Conservation (phyloP, 2,329 filamentous ascomycete genomes). For the Hypoxylon sp. region DNA sequence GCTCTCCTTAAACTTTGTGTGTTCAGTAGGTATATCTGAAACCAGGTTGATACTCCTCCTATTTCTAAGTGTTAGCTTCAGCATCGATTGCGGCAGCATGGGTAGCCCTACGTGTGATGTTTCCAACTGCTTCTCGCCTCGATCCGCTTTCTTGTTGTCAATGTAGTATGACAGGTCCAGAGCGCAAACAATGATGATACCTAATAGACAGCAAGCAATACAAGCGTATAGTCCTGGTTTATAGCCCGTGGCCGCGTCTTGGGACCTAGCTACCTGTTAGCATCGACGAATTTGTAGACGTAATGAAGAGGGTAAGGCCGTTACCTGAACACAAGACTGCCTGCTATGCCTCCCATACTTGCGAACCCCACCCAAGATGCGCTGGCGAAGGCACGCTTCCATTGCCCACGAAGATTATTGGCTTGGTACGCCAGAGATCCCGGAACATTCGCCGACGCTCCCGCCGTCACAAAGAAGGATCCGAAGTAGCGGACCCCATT, state of each 20-base stretch:
- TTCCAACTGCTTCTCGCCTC: slow-evolving; percentile 68
- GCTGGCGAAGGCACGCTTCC: slow-evolving; percentile 86
- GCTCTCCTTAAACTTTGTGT: neutral
- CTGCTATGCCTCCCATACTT: slow-evolving; percentile 83
- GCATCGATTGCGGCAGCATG: neutral
- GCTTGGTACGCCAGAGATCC: slow-evolving; percentile 83
- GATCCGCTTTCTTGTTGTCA: slow-evolving; percentile 66
- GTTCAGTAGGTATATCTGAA: slow-evolving; percentile 60
- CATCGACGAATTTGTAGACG: neutral
- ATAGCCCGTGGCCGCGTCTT: slow-evolving; percentile 68
- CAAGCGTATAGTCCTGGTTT: slow-evolving; percentile 69
- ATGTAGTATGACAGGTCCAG: slow-evolving; percentile 60
- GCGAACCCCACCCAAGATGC: slow-evolving; percentile 83
- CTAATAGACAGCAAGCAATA: slow-evolving; percentile 65
- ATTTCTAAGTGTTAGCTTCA: slow-evolving; percentile 26
- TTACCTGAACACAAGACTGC: slow-evolving; percentile 77
- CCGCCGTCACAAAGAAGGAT: slow-evolving; percentile 81
- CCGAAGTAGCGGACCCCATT: slow-evolving; percentile 77
- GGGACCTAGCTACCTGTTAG: slow-evolving; percentile 44
- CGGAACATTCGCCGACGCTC: slow-evolving; percentile 83
- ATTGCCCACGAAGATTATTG: slow-evolving; percentile 90
- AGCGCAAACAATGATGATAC: slow-evolving; percentile 61
- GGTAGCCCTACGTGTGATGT: slow-evolving; percentile 62
- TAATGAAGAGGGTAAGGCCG: neutral
- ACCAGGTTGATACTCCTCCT: slow-evolving; percentile 59